Evolutionary conservation across 306 rosid genomes (phyloP).

Genomic region (Acacia acuminata): DNA sequence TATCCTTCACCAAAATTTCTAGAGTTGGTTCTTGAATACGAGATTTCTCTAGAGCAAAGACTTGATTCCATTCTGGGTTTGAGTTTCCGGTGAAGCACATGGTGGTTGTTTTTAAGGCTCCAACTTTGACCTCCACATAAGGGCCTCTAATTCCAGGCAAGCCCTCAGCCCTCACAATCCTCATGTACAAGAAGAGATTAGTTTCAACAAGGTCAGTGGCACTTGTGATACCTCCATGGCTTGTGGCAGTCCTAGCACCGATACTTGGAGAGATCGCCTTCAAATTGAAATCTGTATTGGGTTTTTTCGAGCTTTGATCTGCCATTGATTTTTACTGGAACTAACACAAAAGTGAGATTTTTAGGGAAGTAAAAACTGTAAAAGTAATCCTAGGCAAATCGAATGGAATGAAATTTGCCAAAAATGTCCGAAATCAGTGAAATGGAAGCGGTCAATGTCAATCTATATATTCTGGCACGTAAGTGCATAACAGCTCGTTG

Average conservation of each 20-base stretch:
- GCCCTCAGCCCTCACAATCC: conserved; percentile 36
- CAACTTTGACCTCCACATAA: conserved; percentile 39
- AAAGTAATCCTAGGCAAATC: not conserved
- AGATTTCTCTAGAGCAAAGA: conserved; percentile 38
- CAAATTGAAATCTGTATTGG: conserved; percentile 26
- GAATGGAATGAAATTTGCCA: not conserved
- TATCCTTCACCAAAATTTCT: conserved; percentile 28
- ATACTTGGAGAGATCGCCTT: conserved; percentile 37
- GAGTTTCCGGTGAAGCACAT: not conserved
- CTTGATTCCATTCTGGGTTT: conserved; percentile 42
- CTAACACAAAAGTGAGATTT: not conserved
- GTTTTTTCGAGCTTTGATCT: not conserved
- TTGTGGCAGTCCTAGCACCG: conserved; percentile 7
- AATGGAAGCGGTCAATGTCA: not conserved
- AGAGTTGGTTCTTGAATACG: conserved; percentile 24
- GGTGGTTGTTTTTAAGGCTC: conserved; percentile 25
- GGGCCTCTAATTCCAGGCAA: conserved; percentile 9
- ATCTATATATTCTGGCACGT: not conserved
- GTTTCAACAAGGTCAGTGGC: conserved; percentile 38
- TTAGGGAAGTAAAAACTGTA: not conserved
- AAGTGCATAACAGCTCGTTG: not conserved
- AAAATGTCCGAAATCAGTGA: not conserved
- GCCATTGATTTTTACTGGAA: conserved; percentile 12
- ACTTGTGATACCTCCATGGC: conserved; percentile 26
- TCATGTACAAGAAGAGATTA: conserved; percentile 35